A percentile compares a stretch with the other conserved stretches of the same genome.
Conservation (phyloP, 176 grass and related monocot genomes). For the Musa schizocarpa region DNA sequence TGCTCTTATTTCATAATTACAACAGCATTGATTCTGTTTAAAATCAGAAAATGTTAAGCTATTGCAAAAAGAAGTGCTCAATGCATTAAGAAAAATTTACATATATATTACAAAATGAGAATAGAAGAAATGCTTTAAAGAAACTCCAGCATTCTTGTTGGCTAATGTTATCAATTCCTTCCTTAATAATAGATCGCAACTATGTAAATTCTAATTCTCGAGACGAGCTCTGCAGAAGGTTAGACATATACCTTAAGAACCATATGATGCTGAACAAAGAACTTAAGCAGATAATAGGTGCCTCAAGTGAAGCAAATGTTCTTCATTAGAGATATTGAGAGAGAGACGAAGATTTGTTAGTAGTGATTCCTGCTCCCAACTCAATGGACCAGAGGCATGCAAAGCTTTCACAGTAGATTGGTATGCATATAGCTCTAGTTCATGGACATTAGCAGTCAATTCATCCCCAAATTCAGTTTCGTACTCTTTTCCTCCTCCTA, state of each 20-base stretch:
- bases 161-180: neutral
- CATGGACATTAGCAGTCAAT: slow-evolving; percentile 31
- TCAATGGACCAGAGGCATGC: slow-evolving; percentile 57
- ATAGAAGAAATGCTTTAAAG: neutral
- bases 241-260: neutral
- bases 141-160: neutral
- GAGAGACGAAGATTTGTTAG: slow-evolving; percentile 73
- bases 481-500: slow-evolving; percentile 6
- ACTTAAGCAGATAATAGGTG: slow-evolving; percentile 40
- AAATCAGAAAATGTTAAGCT: too few relatives aligned
- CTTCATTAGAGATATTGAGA: slow-evolving; percentile 68
- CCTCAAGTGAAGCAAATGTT: slow-evolving; percentile 59
- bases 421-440: slow-evolving; percentile 60
- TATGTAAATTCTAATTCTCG: neutral
- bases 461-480: neutral
- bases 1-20: too few relatives aligned
- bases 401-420: slow-evolving; percentile 51
- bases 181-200: neutral
- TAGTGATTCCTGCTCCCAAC: slow-evolving; percentile 72
- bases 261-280: neutral
- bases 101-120: too few relatives aligned
- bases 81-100: too few relatives aligned
- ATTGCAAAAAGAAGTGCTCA: too few relatives aligned
- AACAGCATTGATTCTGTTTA: too few relatives aligned
- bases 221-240: neutral